phyloP scores from a whole-genome alignment of 495 filamentous ascomycete genomes.

The Penicillium waksmanii region DNA sequence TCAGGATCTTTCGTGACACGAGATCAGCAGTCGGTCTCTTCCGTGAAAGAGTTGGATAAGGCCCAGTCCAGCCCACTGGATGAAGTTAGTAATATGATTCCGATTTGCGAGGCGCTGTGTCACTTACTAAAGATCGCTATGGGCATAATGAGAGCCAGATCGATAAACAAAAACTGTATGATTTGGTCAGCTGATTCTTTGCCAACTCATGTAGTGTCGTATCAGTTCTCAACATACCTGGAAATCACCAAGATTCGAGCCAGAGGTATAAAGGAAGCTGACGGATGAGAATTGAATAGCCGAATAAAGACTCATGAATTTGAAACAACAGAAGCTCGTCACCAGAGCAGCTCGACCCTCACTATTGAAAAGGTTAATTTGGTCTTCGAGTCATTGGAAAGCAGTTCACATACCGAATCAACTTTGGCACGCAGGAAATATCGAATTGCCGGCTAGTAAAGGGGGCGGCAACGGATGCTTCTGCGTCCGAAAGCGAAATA shows the following conservation, averaged over 20 bases:
- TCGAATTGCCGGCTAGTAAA: conserved; percentile 97
- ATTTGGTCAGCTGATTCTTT: conserved; percentile 20
- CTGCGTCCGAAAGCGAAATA: conserved; percentile 97
- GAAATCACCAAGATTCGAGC: conserved; percentile 95
- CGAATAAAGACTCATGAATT: conserved; percentile 99
- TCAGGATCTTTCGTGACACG: conserved; percentile 90
- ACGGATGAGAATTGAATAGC: conserved; percentile 99
- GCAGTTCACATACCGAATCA: conserved; percentile 67
- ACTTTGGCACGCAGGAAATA: conserved; percentile 92
- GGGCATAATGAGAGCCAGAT: conserved; percentile 88
- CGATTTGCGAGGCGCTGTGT: not conserved
- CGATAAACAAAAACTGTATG: conserved; percentile 84
- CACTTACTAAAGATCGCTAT: conserved; percentile 91
- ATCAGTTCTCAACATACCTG: conserved; percentile 58
- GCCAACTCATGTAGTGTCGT: not conserved
- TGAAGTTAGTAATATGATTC: not conserved
- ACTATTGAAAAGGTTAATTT: conserved; percentile 39
- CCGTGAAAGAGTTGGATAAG: conserved; percentile 73
- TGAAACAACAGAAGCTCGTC: conserved; percentile 99
- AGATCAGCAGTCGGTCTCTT: conserved; percentile 92
- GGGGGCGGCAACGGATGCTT: conserved; percentile 95
- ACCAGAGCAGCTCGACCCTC: conserved; percentile 94
- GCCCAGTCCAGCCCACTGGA: conserved; percentile 89
- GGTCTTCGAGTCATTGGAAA: not conserved
- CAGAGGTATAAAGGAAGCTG: conserved; percentile 94